Base-by-base conservation (phyloP, 2,329 filamentous ascomycete species). In the Metarhizium guizhouense region DNA sequence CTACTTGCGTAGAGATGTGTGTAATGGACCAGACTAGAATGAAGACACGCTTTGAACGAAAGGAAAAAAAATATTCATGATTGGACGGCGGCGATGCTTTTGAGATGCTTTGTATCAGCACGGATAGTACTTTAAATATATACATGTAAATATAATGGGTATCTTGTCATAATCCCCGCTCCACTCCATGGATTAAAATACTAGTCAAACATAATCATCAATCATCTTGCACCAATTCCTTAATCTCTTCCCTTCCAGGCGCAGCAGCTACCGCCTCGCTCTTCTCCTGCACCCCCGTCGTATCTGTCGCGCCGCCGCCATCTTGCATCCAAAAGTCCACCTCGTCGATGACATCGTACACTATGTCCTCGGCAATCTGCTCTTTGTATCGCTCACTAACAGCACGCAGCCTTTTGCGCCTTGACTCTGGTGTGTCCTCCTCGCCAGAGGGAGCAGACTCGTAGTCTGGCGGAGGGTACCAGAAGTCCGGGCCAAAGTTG, bases 401-500 rank as follows among this genome's bases (percentile, higher is more conserved):
- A 0, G 88, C 76, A 38, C 82, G 79, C 1, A 85, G 62, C 54
- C 63, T 67, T n/a, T 66, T 65, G 30, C 65, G 55, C 2, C 52
- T 60, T 11, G 58, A 56, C n/a, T 61, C 62, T 20, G 56, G 53
- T 47, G 50, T 55, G 50, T 55, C 62, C 73, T 82, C 78, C 47
- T 80, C 78, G 11, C 75, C 73, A 53, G 81, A 78, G 11, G 69
- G 67, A 16, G 69, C 68, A n/a, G 72, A 68, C 36, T 72, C 73
- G 51, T 78, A 76, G 20, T 78, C 81, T 3, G 83, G 79, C 0
- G 92, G 92, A 16, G 91, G 90, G 67, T 78, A 88, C 91, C 92
- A 96, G 75, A 96, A 97, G 36, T 94, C 80, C 0, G 90, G 91
- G 1, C 94, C 93, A 67, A 99, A 96, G 70, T 96, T 96, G 64